A percentile compares a stretch with the other conserved stretches of the same genome.
phyloP scores from a whole-genome alignment of 164 flowering plant genomes.

The Magnolia changhungtana region DNA sequence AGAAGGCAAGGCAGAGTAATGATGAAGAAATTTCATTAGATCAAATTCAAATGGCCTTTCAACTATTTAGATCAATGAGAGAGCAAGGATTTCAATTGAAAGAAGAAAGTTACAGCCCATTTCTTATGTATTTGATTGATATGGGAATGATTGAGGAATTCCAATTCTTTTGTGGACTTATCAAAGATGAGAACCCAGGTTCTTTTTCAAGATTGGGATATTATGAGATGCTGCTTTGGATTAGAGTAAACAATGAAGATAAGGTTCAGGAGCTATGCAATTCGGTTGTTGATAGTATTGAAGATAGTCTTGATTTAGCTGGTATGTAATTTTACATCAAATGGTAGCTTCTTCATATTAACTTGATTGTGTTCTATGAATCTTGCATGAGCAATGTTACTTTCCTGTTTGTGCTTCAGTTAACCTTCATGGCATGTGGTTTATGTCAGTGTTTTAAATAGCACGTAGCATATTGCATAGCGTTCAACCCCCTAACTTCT shows the following conservation, averaged over 20 bases:
- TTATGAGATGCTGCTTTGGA: slow-evolving; percentile 82
- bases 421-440: no score
- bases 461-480: no score
- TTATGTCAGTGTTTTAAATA: no score
- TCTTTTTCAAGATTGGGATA: slow-evolving; percentile 58
- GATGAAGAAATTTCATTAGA: slow-evolving; percentile 46
- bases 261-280: slow-evolving; percentile 62
- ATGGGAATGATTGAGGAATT: slow-evolving; percentile 66
- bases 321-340: slow-evolving; percentile 32
- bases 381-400: not conserved
- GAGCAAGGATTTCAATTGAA: slow-evolving; percentile 63
- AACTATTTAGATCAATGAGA: slow-evolving; percentile 44
- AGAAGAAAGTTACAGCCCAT: slow-evolving; percentile 65
- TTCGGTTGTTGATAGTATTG: slow-evolving; percentile 28
- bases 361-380: not conserved
- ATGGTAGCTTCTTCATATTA: slow-evolving; percentile 4
- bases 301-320: slow-evolving; percentile 26
- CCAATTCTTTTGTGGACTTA: slow-evolving; percentile 34
- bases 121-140: slow-evolving; percentile 63
- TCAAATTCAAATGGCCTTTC: slow-evolving; percentile 46
- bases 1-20: slow-evolving; percentile 44
- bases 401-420: not conserved
- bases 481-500: no score
- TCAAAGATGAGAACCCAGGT: slow-evolving; percentile 41
- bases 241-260: slow-evolving; percentile 40